Percentiles rank a stretch among this genome's conserved stretches.
Evolutionary conservation across 768 basidiomycete genomes (phyloP).

Genomic region (Wakefieldia striispora): DNA sequence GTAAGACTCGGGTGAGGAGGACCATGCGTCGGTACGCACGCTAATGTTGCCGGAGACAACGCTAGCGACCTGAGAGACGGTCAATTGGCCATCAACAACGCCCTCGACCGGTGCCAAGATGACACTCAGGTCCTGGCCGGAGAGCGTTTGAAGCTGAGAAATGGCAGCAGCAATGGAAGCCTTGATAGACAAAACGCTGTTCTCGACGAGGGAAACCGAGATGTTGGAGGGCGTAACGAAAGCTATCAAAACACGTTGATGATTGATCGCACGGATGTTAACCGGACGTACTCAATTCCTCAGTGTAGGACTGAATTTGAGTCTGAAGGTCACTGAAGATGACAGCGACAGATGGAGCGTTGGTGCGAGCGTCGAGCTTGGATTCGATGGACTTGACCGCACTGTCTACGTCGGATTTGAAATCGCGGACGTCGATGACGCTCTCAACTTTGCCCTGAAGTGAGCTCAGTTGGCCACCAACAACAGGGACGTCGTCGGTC

Average conservation of each 20-base stretch:
- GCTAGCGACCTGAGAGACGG: slow-evolving; percentile 24
- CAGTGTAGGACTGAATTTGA: slow-evolving; percentile 14
- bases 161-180: slow-evolving; percentile 20
- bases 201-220: slow-evolving; percentile 19
- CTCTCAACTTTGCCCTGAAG: background rate
- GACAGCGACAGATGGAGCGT: slow-evolving; percentile 19
- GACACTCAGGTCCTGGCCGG: slow-evolving; percentile 16
- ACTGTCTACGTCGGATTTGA: background rate
- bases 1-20: background rate
- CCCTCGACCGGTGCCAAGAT: slow-evolving; percentile 27
- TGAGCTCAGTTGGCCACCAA: too few relatives aligned
- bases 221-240: slow-evolving; percentile 24
- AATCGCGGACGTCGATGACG: background rate
- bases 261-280: background rate
- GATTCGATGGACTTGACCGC: background rate
- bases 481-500: too few relatives aligned
- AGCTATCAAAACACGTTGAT: slow-evolving; percentile 17
- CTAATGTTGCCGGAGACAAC: slow-evolving; percentile 22
- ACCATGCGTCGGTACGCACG: slow-evolving; percentile 11
- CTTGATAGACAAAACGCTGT: slow-evolving; percentile 25
- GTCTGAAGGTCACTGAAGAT: slow-evolving; percentile 23
- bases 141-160: slow-evolving; percentile 25
- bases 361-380: background rate
- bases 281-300: slow-evolving; percentile 30
- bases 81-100: slow-evolving; percentile 14